Base-by-base conservation (phyloP, 2,329 filamentous ascomycete species). In the Colletotrichum sp. region DNA sequence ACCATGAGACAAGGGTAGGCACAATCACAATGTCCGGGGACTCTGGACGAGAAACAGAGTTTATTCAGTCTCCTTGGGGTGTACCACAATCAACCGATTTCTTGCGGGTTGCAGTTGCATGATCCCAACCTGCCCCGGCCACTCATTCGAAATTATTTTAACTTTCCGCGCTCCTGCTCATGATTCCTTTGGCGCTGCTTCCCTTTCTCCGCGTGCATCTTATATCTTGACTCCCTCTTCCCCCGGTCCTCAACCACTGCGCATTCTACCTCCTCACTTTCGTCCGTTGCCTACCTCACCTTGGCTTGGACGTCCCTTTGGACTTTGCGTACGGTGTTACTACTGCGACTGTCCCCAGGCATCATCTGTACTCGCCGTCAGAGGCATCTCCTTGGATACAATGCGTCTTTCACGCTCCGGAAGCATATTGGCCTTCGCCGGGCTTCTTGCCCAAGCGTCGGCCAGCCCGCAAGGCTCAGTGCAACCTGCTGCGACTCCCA, bases 1-100 rank as follows among this genome's bases (percentile, higher is more conserved):
- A 68, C 32, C 15, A 39, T 65, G 70, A 74, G 70, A 76, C 70
- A 73, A 68, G 64, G 63, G 63, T 44, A 72, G 39, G 73, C 39
- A 18, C 70, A 60, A 57, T 52, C 44, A 55, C 63, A 75, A 30
- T 63, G 63, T 55, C 62, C 68, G 55, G 55, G 70, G 18, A 73
- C 55, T 68, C 44, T 63, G n/a, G 57, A 68, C 26, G 70, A 57
- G 44, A 73, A 69, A 73, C 71, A 62, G 49, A 69, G 57, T 74
- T 65, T 68, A 68, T 65, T 28, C 64, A 59, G 62, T 68, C 36
- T 55, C 62, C 55, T 21, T 34, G 59, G 30, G 59, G 18, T 59
- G 62, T 67, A 34, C n/a, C n/a, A 24, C 24, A 69, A 30, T 55
- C 39, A 30, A 60, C 28, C n/a, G 36, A 60, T 55, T 32, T 59